Base-by-base conservation (phyloP, 108 stramenopile species). In the Discostella stelligeroides region DNA sequence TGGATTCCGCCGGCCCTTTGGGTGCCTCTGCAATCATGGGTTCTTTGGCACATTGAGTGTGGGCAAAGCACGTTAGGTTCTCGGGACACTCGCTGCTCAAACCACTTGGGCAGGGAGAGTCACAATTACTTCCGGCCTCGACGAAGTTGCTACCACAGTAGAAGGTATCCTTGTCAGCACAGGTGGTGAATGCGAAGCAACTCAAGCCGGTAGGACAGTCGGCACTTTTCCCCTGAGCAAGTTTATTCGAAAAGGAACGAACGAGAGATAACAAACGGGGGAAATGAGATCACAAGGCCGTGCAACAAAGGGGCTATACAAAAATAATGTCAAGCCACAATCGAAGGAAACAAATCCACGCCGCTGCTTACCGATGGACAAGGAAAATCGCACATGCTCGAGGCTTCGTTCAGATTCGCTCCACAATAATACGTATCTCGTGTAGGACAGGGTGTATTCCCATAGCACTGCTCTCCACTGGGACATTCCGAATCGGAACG, bases 121-220 rank as follows among this genome's bases (percentile, higher is more conserved):
- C 72, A n/a, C 79, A 80, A 64, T 56, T 68, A 40, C 72, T 54
- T 17, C 58, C 68, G 3, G 79, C 79, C 21, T 73, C 72, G 28
- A 80, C 54, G 57, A 69, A 80, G 64, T 73, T 80, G 20, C 46
- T 62, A 1, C 79, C 79, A 23, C 79, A 80, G 63, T 56, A 80
- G 50, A 80, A 80, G 1, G 79, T 60, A 47, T 73, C 72, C 47
- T 68, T 73, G 56, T 73, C 79, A n/a, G 72, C 79, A 45, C 79
- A 80, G 1, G 72, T 80, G 24, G 79, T 80, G 39, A 73, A 80
- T 25, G 72, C 79, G 42, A 80, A 80, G 60, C 79, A 80, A 45
- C 72, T 73, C 40, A 80, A 43, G 0, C 79, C 79, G 0, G 68
- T 73, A 20, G 79, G 79, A 39, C 79, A 80, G 37, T 80, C 79